phyloP scores from a whole-genome alignment of 352 stramenopile genomes.

The Phytophthora constricta region DNA sequence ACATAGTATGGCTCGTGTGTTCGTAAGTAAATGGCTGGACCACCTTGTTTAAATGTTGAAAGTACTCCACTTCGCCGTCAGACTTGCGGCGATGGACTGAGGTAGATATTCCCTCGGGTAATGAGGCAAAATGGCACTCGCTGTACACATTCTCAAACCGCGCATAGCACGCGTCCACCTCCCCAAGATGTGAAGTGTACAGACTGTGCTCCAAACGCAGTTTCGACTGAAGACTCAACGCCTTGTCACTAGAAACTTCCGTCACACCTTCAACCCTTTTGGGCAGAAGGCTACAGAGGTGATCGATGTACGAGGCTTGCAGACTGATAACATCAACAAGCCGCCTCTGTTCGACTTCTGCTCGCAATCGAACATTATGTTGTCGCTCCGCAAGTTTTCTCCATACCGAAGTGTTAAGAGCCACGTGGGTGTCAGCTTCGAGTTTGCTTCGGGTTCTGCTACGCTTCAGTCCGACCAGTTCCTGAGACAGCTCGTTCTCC shows the following conservation, averaged over 20 bases:
- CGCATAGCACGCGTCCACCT: slow-evolving; percentile 4
- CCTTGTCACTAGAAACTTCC: no score
- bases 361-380: background rate
- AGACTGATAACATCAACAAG: slow-evolving; percentile 2
- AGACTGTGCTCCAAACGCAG: background rate
- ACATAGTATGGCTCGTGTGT: slow-evolving; percentile 21
- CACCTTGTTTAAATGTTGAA: slow-evolving; percentile 27
- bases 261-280: no score
- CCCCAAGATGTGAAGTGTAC: background rate
- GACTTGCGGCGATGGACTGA: slow-evolving; percentile 12
- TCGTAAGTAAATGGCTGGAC: slow-evolving; percentile 28
- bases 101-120: slow-evolving; percentile 7
- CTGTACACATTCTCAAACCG: slow-evolving; percentile 22
- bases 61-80: slow-evolving; percentile 21
- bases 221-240: background rate
- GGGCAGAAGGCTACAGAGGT: background rate
- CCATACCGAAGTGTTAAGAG: slow-evolving; percentile 10
- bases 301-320: slow-evolving; percentile 13
- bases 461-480: background rate
- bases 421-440: background rate
- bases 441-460: background rate
- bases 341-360: slow-evolving; percentile 18
- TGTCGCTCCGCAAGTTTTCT: slow-evolving; percentile 5
- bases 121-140: slow-evolving; percentile 1
- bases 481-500: slow-evolving; percentile 6